Percentiles rank a stretch among this genome's conserved stretches.
Conservation (phyloP, 2,329 filamentous ascomycete species). For the Dactylellina parvicollis region DNA sequence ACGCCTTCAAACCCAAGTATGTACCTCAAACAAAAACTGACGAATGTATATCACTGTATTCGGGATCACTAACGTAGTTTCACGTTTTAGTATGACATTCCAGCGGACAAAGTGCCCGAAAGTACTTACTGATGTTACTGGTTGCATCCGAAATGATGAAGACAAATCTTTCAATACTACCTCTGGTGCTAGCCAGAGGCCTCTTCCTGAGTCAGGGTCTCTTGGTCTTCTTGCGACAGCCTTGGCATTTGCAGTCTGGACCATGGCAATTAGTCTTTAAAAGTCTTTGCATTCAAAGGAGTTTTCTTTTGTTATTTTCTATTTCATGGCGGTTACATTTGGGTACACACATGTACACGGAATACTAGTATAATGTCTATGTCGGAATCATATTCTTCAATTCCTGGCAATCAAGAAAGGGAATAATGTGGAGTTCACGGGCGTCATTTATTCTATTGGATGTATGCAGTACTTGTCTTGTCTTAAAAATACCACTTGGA, state of each 20-base stretch:
- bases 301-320: constrained; percentile 26
- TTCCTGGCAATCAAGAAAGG: constrained; percentile 16
- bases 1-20: constrained; percentile 45
- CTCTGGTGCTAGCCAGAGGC: not conserved
- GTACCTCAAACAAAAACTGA: not conserved
- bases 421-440: constrained; percentile 18
- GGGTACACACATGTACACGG: constrained; percentile 3
- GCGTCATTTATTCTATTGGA: no score
- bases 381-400: constrained; percentile 7
- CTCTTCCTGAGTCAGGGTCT: constrained; percentile 8
- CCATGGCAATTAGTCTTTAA: constrained; percentile 15
- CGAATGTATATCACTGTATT: not conserved
- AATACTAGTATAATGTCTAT: constrained; percentile 40
- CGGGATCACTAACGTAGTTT: constrained; percentile 1
- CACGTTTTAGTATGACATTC: constrained; percentile 43
- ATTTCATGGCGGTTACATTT: constrained; percentile 15
- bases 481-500: no score
- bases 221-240: constrained; percentile 10
- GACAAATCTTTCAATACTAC: constrained; percentile 33
- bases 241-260: constrained; percentile 14
- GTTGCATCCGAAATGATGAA: constrained; percentile 48
- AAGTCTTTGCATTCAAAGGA: constrained; percentile 1
- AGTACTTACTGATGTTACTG: constrained; percentile 41
- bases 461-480: no score
- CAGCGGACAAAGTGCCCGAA: constrained; percentile 41